These are phyloP conservation scores for Bidens hawaiensis DNA, from an alignment of 140 eudicot species.

Conservation along the genomic window DNA sequence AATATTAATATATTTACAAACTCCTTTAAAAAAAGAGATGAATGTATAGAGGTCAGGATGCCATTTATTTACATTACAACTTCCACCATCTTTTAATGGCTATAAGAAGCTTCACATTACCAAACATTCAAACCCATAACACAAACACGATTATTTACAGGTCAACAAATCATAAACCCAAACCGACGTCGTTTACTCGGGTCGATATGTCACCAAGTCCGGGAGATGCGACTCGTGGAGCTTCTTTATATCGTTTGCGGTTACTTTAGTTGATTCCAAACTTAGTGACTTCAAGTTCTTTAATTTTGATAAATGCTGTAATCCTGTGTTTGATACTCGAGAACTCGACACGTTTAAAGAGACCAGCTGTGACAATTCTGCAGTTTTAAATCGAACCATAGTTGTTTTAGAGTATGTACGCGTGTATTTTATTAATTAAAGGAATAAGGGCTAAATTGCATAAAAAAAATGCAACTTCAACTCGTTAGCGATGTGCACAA, in stretches of 20 bases:
- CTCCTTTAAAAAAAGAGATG: constrained; percentile 11
- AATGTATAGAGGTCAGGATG: constrained; percentile 38
- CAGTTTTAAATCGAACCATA: too few relatives aligned
- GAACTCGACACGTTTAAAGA: constrained; percentile 75
- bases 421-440: too few relatives aligned
- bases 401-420: too few relatives aligned
- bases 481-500: too few relatives aligned
- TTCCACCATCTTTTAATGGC: constrained; percentile 15
- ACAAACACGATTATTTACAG: constrained; percentile 34
- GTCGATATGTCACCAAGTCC: constrained; percentile 62
- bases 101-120: constrained; percentile 36
- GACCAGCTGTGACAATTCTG: constrained; percentile 76
- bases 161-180: constrained; percentile 27
- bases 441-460: too few relatives aligned
- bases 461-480: too few relatives aligned
- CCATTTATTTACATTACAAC: constrained; percentile 42
- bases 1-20: constrained; percentile 24
- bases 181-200: too few relatives aligned
- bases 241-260: constrained; percentile 71
- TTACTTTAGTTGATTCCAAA: constrained; percentile 85
- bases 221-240: constrained; percentile 68
- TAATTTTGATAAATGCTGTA: constrained; percentile 53
- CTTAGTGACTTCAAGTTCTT: constrained; percentile 72
- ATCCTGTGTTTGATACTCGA: constrained; percentile 65
- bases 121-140: constrained; percentile 1